A percentile compares a stretch with the other conserved stretches of the same genome.
Evolutionary conservation across 2,329 filamentous ascomycete species (phyloP).

Genomic region (Pleomassaria siparia): DNA sequence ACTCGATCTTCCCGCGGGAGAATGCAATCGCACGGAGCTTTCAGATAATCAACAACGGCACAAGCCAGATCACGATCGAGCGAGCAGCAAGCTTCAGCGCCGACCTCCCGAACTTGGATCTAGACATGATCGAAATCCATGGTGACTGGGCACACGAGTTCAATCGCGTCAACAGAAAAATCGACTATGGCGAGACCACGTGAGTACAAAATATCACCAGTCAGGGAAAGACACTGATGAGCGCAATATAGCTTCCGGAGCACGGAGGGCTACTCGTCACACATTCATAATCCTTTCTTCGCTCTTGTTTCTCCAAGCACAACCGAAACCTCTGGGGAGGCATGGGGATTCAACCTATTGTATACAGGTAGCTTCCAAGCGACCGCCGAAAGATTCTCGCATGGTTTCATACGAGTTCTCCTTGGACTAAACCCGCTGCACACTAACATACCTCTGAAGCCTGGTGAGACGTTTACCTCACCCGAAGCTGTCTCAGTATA

Average conservation of each 20-base stretch:
- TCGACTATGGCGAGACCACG: conserved; percentile 56
- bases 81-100: conserved; percentile 63
- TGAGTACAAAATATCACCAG: conserved; percentile 8
- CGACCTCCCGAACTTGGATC: conserved; percentile 61
- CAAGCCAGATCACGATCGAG: conserved; percentile 55
- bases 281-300: conserved; percentile 67
- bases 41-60: conserved; percentile 61
- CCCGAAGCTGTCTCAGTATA: conserved; percentile 66
- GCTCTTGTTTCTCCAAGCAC: conserved; percentile 58
- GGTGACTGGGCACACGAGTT: conserved; percentile 66
- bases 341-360: conserved; percentile 66
- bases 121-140: conserved; percentile 63
- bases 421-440: conserved; percentile 64
- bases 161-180: conserved; percentile 55
- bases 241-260: conserved; percentile 60
- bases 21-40: conserved; percentile 65
- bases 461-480: conserved; percentile 60
- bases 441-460: conserved; percentile 58
- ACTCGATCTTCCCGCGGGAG: conserved; percentile 64
- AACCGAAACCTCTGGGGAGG: conserved; percentile 62
- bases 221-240: not conserved
- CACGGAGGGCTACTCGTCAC: conserved; percentile 63
- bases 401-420: conserved; percentile 61
- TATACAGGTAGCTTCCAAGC: conserved; percentile 66
- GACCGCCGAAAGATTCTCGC: conserved; percentile 63